These are phyloP conservation scores for Parasarocladium wereldwijsianum DNA, from an alignment of 2,329 filamentous ascomycete species.

Conservation along the genomic window DNA sequence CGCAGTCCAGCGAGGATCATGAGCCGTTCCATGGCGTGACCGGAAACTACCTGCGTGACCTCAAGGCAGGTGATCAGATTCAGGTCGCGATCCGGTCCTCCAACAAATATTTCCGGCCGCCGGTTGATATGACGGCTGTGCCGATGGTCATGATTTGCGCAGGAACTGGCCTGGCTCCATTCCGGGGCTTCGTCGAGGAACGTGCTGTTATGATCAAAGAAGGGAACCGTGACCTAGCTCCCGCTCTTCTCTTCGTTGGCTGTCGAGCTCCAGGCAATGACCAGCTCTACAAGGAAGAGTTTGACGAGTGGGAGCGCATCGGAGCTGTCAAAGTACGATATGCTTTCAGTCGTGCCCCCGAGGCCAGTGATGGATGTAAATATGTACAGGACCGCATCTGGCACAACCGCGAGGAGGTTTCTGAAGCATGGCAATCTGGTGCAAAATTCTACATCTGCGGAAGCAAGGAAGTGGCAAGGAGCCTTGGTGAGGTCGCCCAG, in stretches of 20 bases:
- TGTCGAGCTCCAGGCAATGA: conserved; percentile 29
- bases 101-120: conserved; percentile 26
- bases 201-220: conserved; percentile 19
- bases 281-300: conserved; percentile 25
- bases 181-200: conserved; percentile 10
- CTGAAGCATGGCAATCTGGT: conserved; percentile 18
- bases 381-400: conserved; percentile 22
- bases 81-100: conserved; percentile 29
- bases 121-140: conserved; percentile 18
- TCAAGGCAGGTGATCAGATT: conserved; percentile 23
- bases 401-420: conserved; percentile 15
- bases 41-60: conserved; percentile 38
- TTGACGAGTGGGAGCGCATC: conserved; percentile 29
- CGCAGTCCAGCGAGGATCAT: conserved; percentile 25
- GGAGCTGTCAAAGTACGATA: conserved; percentile 38
- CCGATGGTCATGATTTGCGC: conserved; percentile 20
- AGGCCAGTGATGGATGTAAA: conserved; percentile 24
- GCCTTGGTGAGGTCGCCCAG: conserved; percentile 19
- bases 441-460: conserved; percentile 49
- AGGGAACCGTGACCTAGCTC: conserved; percentile 34
- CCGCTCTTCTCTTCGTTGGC: conserved; percentile 35
- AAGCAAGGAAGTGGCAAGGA: conserved; percentile 26
- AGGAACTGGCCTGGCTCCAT: conserved; percentile 16
- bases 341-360: conserved; percentile 27
- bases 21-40: conserved; percentile 39